Evolutionary conservation across 139 green algal species (phyloP).

Genomic region (Volvox africanus): DNA sequence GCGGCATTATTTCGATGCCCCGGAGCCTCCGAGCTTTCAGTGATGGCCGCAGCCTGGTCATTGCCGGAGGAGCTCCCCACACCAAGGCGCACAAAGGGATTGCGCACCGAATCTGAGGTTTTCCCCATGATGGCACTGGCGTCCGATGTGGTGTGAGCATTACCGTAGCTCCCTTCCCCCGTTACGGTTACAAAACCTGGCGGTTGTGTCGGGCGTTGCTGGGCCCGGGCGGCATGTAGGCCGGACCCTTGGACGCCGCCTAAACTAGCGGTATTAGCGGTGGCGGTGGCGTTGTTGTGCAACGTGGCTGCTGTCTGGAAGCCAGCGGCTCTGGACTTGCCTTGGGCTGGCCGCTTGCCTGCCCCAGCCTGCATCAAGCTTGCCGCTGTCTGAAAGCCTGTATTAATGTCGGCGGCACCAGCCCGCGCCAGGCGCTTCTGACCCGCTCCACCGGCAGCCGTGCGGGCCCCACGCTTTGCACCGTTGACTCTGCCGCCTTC

Average conservation of each 20-base stretch:
- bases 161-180: too few species aligned
- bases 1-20: neutral
- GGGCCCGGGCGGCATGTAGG: neutral
- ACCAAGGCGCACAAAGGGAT: neutral
- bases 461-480: neutral
- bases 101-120: neutral
- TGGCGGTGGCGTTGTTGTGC: neutral
- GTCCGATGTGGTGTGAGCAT: neutral
- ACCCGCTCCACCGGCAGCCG: neutral
- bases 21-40: neutral
- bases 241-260: neutral
- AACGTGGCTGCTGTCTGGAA: conserved; percentile 1
- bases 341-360: neutral
- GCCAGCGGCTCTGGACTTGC: neutral
- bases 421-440: neutral
- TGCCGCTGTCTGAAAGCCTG: conserved; percentile 17
- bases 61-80: neutral
- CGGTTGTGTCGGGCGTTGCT: neutral
- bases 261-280: too few species aligned
- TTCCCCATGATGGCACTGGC: neutral
- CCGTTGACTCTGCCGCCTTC: neutral
- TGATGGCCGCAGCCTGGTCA: neutral
- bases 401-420: neutral
- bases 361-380: conserved; percentile 16
- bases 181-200: neutral